Evolutionary conservation across 371 early-diverging fungal species (phyloP).

Genomic region (Mucor circinelloides): DNA sequence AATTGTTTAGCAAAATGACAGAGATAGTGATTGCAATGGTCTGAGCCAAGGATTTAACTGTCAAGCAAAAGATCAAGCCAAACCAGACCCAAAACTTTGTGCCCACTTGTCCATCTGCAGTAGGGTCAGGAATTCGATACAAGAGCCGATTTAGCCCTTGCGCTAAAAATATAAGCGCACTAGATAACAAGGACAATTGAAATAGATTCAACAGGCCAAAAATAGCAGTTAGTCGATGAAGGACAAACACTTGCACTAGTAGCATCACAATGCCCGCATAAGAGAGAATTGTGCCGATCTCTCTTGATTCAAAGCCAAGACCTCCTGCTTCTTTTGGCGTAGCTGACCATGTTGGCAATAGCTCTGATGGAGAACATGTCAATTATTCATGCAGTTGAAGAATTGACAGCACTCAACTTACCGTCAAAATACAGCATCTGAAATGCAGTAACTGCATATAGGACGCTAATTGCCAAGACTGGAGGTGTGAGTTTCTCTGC

Average conservation of each 20-base stretch:
- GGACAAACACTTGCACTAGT: conserved; percentile 58
- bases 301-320: conserved; percentile 52
- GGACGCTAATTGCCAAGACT: conserved; percentile 33
- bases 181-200: conserved; percentile 40
- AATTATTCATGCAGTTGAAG: not conserved
- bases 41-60: conserved; percentile 37
- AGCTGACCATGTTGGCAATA: conserved; percentile 64
- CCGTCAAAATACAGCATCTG: conserved; percentile 45
- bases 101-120: conserved; percentile 18
- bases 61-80: conserved; percentile 27
- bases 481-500: conserved; percentile 30
- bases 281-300: conserved; percentile 63
- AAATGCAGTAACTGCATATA: conserved; percentile 33
- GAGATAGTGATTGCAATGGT: conserved; percentile 34
- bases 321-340: conserved; percentile 58
- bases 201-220: conserved; percentile 55
- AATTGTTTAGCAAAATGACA: conserved; percentile 37
- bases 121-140: conserved; percentile 28
- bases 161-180: conserved; percentile 43
- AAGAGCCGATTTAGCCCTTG: conserved; percentile 38
- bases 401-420: conserved; percentile 7
- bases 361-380: conserved; percentile 31
- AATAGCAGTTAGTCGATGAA: conserved; percentile 50
- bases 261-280: conserved; percentile 56
- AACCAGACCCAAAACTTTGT: conserved; percentile 53